Evolutionary conservation across 2,329 filamentous ascomycete species (phyloP).

Genomic region (Sarocladium brachiariae): DNA sequence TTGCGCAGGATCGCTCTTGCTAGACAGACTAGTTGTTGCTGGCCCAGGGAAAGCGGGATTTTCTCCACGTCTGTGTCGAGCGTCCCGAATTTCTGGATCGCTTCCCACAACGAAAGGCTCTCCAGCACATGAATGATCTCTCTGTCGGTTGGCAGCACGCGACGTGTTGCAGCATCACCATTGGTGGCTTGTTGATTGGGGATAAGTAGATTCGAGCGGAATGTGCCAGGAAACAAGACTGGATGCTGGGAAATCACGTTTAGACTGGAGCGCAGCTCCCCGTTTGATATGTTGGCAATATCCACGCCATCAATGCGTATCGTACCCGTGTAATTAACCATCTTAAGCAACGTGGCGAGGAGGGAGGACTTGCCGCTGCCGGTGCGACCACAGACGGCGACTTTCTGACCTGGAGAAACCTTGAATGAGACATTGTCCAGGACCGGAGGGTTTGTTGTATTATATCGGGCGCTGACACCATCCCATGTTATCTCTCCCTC

Average conservation of each 20-base stretch:
- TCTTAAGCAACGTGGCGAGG: constrained; percentile 28
- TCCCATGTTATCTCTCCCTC: constrained; percentile 20
- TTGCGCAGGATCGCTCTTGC: constrained; percentile 15
- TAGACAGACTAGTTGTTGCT: constrained; percentile 16
- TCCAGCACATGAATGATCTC: too few species aligned
- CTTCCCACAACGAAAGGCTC: too few species aligned
- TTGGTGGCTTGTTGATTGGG: neutral
- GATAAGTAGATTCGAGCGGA: constrained; percentile 28
- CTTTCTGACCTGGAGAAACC: constrained; percentile 21
- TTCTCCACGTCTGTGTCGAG: constrained; percentile 39
- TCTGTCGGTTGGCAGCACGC: neutral
- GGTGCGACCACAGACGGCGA: constrained; percentile 27
- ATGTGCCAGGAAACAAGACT: constrained; percentile 36
- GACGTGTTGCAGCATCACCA: neutral
- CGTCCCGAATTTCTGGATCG: too few species aligned
- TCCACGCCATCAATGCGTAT: constrained; percentile 36
- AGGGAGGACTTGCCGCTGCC: constrained; percentile 35
- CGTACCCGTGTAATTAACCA: constrained; percentile 26
- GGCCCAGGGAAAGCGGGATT: constrained; percentile 12
- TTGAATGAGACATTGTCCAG: constrained; percentile 12
- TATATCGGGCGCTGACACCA: constrained; percentile 21
- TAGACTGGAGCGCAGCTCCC: constrained; percentile 23
- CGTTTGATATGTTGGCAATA: constrained; percentile 29
- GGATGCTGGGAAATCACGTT: constrained; percentile 45
- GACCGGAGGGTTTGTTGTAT: neutral